Conservation (phyloP, 306 rosid genomes). For the Lathyrus aphaca region DNA sequence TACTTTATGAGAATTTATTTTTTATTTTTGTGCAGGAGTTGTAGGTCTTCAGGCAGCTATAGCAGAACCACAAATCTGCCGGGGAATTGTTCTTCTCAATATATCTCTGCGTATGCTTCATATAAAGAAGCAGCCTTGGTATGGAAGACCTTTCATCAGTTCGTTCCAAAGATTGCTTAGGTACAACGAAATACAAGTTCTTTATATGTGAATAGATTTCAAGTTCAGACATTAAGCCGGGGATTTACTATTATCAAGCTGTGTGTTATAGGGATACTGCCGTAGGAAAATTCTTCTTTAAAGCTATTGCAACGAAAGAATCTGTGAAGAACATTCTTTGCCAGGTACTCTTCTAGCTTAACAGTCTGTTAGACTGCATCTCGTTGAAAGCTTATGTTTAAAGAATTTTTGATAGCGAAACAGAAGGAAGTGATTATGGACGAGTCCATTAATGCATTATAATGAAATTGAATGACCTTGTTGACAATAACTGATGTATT, state of each 20-base stretch:
- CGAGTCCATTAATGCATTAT: constrained; percentile 21
- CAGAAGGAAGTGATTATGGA: constrained; percentile 15
- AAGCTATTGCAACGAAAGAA: constrained; percentile 70
- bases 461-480: constrained; percentile 24
- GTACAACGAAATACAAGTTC: constrained; percentile 42
- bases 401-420: constrained; percentile 11
- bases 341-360: constrained; percentile 64
- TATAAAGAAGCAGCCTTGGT: constrained; percentile 96
- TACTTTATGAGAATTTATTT: not conserved
- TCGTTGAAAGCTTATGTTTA: constrained; percentile 21
- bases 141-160: constrained; percentile 73
- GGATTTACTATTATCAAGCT: constrained; percentile 35
- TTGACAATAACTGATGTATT: not conserved
- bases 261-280: constrained; percentile 71
- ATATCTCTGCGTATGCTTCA: constrained; percentile 94
- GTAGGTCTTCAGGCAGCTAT: constrained; percentile 98
- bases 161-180: constrained; percentile 88
- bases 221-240: constrained; percentile 26
- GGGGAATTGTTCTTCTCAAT: constrained; percentile 76
- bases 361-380: not conserved
- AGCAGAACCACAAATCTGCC: constrained; percentile 68
- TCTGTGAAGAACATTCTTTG: constrained; percentile 78
- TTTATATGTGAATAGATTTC: constrained; percentile 41
- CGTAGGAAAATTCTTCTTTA: constrained; percentile 72
- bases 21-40: constrained; percentile 61